Percentiles rank a stretch among this genome's conserved stretches.
Evolutionary conservation across 2,329 filamentous ascomycete genomes (phyloP).

Genomic region (Colletotrichum sp.): DNA sequence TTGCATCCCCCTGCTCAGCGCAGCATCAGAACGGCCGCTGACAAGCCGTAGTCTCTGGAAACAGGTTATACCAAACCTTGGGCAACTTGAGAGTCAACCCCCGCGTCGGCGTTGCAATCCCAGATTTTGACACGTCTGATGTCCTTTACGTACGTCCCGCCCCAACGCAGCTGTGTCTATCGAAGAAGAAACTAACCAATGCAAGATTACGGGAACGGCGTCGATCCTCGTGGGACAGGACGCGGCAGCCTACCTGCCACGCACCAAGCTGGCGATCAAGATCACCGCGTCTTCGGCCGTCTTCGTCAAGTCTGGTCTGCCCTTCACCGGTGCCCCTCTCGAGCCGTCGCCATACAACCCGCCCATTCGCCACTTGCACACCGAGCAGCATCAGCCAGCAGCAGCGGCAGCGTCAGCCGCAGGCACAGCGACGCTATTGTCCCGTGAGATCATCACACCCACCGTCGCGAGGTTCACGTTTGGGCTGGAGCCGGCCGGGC

Average conservation of each 20-base stretch:
- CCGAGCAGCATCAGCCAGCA: constrained; percentile 46
- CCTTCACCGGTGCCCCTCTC: constrained; percentile 67
- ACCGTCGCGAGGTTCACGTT: constrained; percentile 70
- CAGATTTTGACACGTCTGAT: constrained; percentile 75
- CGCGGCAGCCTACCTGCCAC: constrained; percentile 68
- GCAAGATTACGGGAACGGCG: constrained; percentile 67
- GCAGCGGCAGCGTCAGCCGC: not conserved
- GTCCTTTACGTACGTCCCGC: constrained; percentile 63
- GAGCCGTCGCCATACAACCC: constrained; percentile 83
- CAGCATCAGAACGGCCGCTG: not conserved
- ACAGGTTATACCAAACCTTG: constrained; percentile 82
- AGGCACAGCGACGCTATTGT: constrained; percentile 58
- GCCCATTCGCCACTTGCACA: constrained; percentile 65
- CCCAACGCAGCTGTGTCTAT: not conserved
- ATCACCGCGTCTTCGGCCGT: constrained; percentile 66
- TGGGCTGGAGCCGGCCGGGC: constrained; percentile 32
- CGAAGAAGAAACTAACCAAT: not conserved
- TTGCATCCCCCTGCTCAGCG: not conserved
- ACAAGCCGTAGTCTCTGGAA: constrained; percentile 65
- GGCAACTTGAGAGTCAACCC: constrained; percentile 77
- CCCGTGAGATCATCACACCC: constrained; percentile 66
- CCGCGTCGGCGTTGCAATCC: constrained; percentile 71
- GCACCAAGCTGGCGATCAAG: constrained; percentile 75
- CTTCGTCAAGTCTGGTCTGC: constrained; percentile 68
- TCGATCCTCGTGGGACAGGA: constrained; percentile 69